These are phyloP conservation scores for Exserohilum rostratum DNA, from an alignment of 2,329 filamentous ascomycete genomes.

Conservation along the genomic window DNA sequence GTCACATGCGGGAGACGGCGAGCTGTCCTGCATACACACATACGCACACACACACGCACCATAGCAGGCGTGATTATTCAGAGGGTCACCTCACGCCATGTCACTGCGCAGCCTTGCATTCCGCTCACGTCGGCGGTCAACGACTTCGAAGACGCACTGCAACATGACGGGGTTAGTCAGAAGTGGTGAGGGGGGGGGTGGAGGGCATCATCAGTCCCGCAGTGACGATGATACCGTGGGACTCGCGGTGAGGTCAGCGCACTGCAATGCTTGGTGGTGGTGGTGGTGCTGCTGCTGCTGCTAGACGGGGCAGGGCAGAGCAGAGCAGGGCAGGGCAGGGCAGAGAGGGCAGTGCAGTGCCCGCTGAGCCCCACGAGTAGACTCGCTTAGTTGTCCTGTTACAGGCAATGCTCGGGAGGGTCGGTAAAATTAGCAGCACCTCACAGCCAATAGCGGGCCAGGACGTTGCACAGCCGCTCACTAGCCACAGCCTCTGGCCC, in stretches of 20 bases:
- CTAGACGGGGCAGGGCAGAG: background rate
- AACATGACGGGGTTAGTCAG: constrained; percentile 6
- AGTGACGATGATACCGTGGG: constrained; percentile 15
- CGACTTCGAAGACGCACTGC: constrained; percentile 24
- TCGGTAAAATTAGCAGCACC: constrained; percentile 23
- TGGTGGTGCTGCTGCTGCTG: background rate
- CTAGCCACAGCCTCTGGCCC: constrained; percentile 26
- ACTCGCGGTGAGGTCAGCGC: constrained; percentile 40
- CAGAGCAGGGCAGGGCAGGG: background rate
- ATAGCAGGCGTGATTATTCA: constrained; percentile 12
- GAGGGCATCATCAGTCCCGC: constrained; percentile 12
- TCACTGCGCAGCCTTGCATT: constrained; percentile 5
- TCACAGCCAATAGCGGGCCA: constrained; percentile 24
- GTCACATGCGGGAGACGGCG: constrained; percentile 7
- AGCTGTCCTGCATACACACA: constrained; percentile 2
- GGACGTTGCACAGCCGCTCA: constrained; percentile 29
- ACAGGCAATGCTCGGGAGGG: constrained; percentile 28
- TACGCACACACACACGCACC: background rate
- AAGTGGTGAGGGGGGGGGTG: background rate
- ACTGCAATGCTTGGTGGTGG: constrained; percentile 16
- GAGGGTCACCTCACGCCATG: constrained; percentile 6
- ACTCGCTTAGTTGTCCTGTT: constrained; percentile 24
- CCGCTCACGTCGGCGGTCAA: constrained; percentile 25
- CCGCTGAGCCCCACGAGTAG: constrained; percentile 17
- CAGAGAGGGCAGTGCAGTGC: constrained; percentile 28